Base-by-base conservation (phyloP, 495 filamentous ascomycete species). In the Annulohypoxylon maeteangense region DNA sequence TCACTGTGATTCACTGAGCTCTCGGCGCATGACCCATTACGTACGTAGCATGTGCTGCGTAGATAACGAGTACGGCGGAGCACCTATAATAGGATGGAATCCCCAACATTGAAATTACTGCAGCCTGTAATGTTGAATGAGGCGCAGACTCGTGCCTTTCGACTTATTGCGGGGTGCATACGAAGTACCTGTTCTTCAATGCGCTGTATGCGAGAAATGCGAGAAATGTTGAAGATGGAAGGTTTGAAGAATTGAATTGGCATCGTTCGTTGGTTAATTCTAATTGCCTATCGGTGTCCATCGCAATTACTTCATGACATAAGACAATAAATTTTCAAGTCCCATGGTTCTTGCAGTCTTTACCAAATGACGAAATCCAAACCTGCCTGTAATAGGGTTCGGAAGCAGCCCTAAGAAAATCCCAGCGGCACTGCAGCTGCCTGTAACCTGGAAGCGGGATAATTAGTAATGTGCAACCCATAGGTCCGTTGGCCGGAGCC, bases 401-500 rank as follows among this genome's bases (percentile, higher is more conserved):
- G 34, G 54, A 36, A 57, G 32, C 32, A 57, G 31, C 54, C 22
- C 32, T 57, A 54, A 34, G 29, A 25, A 34, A 34, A 25, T 32
- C 8, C 50, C 14, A 18, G 29, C 29, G 48, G 32, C 51, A 38
- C 34, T 56, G 38, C 38, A 65, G 54, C 53, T 25, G 34, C 22
- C 36, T 57, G 16, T 54, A 56, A 12, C 22, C 36, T 57, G 16
- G 32, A 56, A 12, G 50, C 27, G 14, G 20, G 36, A 40, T 34
- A 68, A 47, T 58, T 18, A 12, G 38, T 29, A 29, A 18, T 54
- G 40, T 68, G 50, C 48, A 20, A 10, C 50, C 36, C 10, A 29
- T 20, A 18, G 22, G 32, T 62, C 69, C 69, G 64, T 58, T 67
- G 27, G 69, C 63, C 64, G 64, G 69, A 72, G 69, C 69, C 60